Base-by-base conservation (phyloP, 2,329 filamentous ascomycete species). In the Sporothrix dimorphospora region DNA sequence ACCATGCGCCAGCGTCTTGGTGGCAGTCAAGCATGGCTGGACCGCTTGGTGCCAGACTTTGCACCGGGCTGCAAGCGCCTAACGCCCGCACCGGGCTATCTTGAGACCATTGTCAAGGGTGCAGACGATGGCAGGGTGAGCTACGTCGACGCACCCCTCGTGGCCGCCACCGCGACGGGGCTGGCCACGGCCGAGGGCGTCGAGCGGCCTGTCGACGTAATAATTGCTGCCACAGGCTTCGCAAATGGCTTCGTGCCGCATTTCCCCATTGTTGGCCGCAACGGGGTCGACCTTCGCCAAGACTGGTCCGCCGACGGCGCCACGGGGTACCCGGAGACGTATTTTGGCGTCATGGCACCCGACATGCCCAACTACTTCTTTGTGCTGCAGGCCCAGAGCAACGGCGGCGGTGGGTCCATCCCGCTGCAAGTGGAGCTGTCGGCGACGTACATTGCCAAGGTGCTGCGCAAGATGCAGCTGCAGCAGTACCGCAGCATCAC, bases 71-170 rank as follows among this genome's bases (percentile, higher is more conserved):
- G 75, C 73, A 76, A 73, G 75, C 79, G 75, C 65, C 75, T 75
- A 71, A 79, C 76, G 21, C 78, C 75, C 24, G 77, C 74, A 0
- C 75, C 76, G n/a, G 76, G 77, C n/a, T 78, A 78, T 40, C 72
- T 78, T 5, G 76, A 78, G 7, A 63, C 57, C 34, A 63, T 63
- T 16, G n/a, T 63, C 9, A 14, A 24, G 38, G 57, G 57, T 4
- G 34, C 38, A 2, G 38, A 42, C 14, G 34, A 63, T 4, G 34
- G 57, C n/a, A 40, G 11, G 19, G 57, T 63, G n/a, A 12, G 34
- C 19, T 63, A 63, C 21, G 12, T 63, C 4, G 57, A 63, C n/a
- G 42, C 57, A 11, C 57, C 57, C 57, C 38, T 63, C 12, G 34
- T 63, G n/a, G 38, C 34, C 57, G 34, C 57, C 11, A 63, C 57